These are phyloP conservation scores for Backusella morwellensis DNA, from an alignment of 192 early-diverging fungal species.

Conservation along the genomic window DNA sequence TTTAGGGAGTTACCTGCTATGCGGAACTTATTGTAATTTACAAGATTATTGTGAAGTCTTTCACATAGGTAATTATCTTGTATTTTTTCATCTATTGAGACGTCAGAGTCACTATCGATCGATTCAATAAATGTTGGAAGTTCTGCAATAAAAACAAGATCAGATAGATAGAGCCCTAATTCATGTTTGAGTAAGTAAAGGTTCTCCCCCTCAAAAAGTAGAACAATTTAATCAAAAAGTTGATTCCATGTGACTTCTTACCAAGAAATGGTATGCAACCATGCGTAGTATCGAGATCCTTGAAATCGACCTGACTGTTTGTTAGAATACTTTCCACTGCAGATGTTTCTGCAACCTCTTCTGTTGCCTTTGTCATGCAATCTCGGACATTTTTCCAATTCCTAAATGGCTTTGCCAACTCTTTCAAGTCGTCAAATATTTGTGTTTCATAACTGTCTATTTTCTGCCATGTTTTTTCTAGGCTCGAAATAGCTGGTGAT, in stretches of 20 bases:
- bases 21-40: slow-evolving; percentile 59
- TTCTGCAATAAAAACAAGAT: slow-evolving; percentile 58
- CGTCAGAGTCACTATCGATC: background rate
- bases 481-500: slow-evolving; percentile 48
- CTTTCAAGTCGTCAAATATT: slow-evolving; percentile 49
- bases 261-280: slow-evolving; percentile 65
- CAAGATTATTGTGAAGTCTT: slow-evolving; percentile 28
- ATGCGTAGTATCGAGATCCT: slow-evolving; percentile 13
- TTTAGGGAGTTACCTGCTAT: slow-evolving; percentile 42
- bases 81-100: background rate
- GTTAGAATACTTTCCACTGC: slow-evolving; percentile 33
- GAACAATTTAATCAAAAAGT: background rate
- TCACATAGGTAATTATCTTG: background rate
- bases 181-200: background rate
- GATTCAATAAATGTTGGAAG: slow-evolving; percentile 51
- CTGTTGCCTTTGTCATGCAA: slow-evolving; percentile 51
- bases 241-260: slow-evolving; percentile 17
- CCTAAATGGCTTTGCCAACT: slow-evolving; percentile 47
- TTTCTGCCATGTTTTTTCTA: slow-evolving; percentile 53
- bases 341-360: slow-evolving; percentile 41
- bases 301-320: slow-evolving; percentile 16
- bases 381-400: slow-evolving; percentile 60
- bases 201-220: background rate
- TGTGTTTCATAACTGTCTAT: slow-evolving; percentile 42
- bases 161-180: slow-evolving; percentile 53